A percentile compares a stretch with the other conserved stretches of the same genome.
phyloP scores from a whole-genome alignment of 2,329 filamentous ascomycete species.

The Botrytis byssoidea region DNA sequence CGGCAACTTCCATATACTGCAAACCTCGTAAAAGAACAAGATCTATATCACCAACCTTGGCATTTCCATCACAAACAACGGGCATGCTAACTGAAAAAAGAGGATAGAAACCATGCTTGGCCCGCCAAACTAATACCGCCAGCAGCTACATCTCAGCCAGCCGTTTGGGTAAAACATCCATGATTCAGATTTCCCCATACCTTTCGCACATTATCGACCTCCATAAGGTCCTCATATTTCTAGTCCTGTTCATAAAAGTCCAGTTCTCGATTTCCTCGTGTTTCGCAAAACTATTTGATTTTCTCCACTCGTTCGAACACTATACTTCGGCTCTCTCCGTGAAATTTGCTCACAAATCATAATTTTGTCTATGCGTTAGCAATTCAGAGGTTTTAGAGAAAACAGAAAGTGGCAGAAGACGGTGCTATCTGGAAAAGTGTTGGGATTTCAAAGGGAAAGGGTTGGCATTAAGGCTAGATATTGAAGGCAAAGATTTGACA shows the following conservation, averaged over 20 bases:
- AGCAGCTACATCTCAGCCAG: not conserved
- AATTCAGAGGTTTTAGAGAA: not conserved
- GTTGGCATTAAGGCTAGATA: not conserved
- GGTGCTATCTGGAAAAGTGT: not conserved
- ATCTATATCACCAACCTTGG: not conserved
- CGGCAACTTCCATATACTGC: not conserved
- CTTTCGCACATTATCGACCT: not conserved
- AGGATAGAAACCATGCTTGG: not conserved
- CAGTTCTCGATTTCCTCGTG: not conserved
- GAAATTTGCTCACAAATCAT: not conserved
- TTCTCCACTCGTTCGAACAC: not conserved
- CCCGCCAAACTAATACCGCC: no score
- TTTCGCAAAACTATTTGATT: not conserved
- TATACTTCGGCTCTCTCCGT: not conserved
- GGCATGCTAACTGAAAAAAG: not conserved
- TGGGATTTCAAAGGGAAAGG: accelerated
- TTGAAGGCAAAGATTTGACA: not conserved
- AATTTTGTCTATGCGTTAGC: not conserved
- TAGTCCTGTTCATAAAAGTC: not conserved
- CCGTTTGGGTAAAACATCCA: not conserved
- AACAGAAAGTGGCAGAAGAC: not conserved
- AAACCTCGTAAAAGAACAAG: not conserved
- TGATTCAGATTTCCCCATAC: not conserved
- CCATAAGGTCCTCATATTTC: no score
- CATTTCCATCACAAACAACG: not conserved